A percentile compares a stretch with the other conserved stretches of the same genome.
Evolutionary conservation across 768 basidiomycete genomes (phyloP).

Genomic region (Suillus hirtellus): DNA sequence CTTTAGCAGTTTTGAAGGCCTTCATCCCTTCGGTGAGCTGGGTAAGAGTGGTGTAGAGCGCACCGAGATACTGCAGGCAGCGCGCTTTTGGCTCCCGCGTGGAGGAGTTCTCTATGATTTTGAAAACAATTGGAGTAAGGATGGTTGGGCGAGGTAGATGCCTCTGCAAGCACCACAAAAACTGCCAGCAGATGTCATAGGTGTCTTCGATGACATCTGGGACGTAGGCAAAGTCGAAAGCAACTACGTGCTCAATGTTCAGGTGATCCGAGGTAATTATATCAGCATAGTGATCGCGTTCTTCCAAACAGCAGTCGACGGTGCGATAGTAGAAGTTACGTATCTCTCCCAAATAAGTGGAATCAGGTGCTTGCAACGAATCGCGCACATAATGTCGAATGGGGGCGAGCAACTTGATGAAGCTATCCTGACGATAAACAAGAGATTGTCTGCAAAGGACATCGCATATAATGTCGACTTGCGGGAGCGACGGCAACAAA

Average conservation of each 20-base stretch:
- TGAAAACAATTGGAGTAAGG: background rate
- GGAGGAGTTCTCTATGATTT: background rate
- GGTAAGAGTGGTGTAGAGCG: background rate
- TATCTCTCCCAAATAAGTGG: background rate
- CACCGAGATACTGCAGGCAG: background rate
- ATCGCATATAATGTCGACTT: background rate
- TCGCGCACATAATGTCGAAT: background rate
- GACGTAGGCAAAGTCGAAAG: background rate
- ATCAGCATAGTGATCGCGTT: background rate
- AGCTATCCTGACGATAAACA: background rate
- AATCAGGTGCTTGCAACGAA: background rate
- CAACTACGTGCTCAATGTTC: background rate
- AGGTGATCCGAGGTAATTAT: background rate
- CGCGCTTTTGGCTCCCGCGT: background rate
- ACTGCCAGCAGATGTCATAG: background rate
- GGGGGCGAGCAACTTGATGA: background rate
- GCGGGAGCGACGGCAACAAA: background rate
- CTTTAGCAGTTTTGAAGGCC: background rate
- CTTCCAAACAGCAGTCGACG: background rate
- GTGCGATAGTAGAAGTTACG: background rate
- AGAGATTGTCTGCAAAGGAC: background rate
- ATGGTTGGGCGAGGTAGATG: background rate
- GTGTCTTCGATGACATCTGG: background rate
- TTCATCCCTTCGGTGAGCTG: background rate
- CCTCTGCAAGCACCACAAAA: background rate